Evolutionary conservation across 2,329 filamentous ascomycete genomes (phyloP).

Genomic region (Paramyrothecium sp.): DNA sequence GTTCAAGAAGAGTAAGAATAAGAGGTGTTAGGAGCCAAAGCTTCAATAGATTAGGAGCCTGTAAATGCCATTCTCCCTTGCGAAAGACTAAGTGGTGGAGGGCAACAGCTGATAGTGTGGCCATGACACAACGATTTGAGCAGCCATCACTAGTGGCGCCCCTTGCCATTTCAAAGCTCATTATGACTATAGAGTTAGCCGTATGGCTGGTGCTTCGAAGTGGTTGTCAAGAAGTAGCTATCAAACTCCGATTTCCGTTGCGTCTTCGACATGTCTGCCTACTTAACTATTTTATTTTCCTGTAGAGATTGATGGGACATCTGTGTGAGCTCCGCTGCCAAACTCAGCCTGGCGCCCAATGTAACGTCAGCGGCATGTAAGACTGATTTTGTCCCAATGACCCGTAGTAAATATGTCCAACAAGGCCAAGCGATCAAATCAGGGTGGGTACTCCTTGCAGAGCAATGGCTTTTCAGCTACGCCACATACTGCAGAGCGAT

Average conservation of each 20-base stretch:
- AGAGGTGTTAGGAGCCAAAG: not conserved
- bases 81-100: not conserved
- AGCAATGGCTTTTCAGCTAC: not conserved
- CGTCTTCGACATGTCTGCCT: too few species aligned
- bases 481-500: not conserved
- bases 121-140: not conserved
- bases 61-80: slow-evolving; percentile 1
- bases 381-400: too few species aligned
- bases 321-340: too few species aligned
- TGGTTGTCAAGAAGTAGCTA: too few species aligned
- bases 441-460: not conserved
- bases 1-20: not conserved
- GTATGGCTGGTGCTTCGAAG: too few species aligned
- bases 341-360: too few species aligned
- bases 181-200: not conserved
- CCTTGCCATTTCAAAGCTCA: not conserved
- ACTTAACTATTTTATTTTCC: too few species aligned
- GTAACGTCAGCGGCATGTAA: too few species aligned
- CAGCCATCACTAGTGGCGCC: not conserved
- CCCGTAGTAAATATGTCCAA: too few species aligned
- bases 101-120: not conserved
- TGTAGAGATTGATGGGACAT: too few species aligned
- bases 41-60: not conserved
- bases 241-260: too few species aligned
- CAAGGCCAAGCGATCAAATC: not conserved